These are phyloP conservation scores for Solanum clarkiae DNA, from an alignment of 257 asterid species.

Conservation along the genomic window DNA sequence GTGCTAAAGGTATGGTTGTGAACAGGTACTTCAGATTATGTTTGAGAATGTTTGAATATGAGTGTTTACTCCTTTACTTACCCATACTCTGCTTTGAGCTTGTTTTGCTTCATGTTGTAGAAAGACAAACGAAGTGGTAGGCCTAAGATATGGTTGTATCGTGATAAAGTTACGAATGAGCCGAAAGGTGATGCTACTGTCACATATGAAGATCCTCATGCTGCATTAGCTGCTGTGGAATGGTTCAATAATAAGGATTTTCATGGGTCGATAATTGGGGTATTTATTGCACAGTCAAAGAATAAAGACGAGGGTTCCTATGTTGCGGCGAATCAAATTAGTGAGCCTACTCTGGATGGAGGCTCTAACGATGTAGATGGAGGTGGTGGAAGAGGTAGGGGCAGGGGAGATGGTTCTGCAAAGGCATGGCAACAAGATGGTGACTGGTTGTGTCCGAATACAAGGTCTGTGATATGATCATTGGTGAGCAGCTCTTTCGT, in stretches of 20 bases:
- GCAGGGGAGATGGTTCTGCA: conserved; percentile 66
- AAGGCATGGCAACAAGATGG: conserved; percentile 98
- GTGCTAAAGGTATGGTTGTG: conserved; percentile 69
- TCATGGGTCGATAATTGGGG: conserved; percentile 80
- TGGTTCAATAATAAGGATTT: conserved; percentile 96
- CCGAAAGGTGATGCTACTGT: conserved; percentile 99
- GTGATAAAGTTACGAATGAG: conserved; percentile 77
- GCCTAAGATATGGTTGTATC: conserved; percentile 92
- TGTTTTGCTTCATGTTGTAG: conserved; percentile 21
- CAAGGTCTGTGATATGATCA: conserved; percentile 99
- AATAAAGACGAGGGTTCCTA: conserved; percentile 44
- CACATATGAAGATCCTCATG: conserved; percentile 97
- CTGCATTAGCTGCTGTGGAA: conserved; percentile 96
- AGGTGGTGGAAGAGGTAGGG: conserved; percentile 75
- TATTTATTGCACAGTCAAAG: conserved; percentile 85
- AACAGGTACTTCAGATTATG: conserved; percentile 3
- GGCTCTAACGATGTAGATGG: conserved; percentile 41
- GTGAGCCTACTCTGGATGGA: conserved; percentile 43
- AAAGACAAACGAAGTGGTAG: conserved; percentile 96
- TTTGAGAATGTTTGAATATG: not conserved
- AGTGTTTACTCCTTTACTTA: not conserved
- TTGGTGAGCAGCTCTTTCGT: conserved; percentile 97
- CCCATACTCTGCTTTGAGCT: not conserved
- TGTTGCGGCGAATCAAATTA: conserved; percentile 17
- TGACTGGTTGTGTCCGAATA: conserved; percentile 91